Conservation (phyloP, 2,329 filamentous ascomycete species). For the Cryphonectria naterciae region DNA sequence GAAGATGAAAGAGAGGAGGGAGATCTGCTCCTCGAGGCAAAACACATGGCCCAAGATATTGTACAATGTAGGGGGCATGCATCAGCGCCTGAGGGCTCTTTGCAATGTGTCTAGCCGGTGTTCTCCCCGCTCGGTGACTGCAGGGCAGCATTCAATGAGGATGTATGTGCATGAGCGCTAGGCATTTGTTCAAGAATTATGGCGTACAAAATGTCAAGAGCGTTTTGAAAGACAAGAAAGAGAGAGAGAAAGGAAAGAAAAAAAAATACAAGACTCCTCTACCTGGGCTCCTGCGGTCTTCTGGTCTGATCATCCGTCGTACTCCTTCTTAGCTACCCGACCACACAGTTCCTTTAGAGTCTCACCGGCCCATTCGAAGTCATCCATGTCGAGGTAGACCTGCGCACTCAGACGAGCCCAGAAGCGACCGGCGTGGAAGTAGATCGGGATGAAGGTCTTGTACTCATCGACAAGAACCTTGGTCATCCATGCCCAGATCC, state of each 20-base stretch:
- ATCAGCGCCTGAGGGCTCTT: not conserved
- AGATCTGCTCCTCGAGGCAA: no score
- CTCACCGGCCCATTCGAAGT: constrained; percentile 73
- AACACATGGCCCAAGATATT: not conserved
- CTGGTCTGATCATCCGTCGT: constrained; percentile 20
- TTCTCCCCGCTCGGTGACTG: not conserved
- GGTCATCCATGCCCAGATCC: constrained; percentile 62
- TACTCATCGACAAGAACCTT: constrained; percentile 59
- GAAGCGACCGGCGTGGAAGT: constrained; percentile 62
- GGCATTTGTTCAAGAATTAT: constrained; percentile 3
- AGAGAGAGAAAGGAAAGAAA: no score
- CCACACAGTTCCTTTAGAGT: constrained; percentile 56
- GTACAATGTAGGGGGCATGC: not conserved
- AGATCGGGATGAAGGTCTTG: constrained; percentile 72
- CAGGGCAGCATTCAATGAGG: constrained; percentile 2
- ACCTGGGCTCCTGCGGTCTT: not conserved
- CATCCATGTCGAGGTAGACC: constrained; percentile 78
- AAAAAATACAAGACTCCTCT: not conserved
- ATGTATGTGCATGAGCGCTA: constrained; percentile 5
- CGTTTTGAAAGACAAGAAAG: no score
- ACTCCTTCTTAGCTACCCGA: constrained; percentile 43
- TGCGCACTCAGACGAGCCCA: constrained; percentile 81
- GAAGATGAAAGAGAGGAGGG: constrained; percentile 23
- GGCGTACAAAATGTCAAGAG: constrained; percentile 7
- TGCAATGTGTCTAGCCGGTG: not conserved